A percentile compares a stretch with the other conserved stretches of the same genome.
Conservation (phyloP, 208 protist genomes). For the Trypanosoma conorhini region DNA sequence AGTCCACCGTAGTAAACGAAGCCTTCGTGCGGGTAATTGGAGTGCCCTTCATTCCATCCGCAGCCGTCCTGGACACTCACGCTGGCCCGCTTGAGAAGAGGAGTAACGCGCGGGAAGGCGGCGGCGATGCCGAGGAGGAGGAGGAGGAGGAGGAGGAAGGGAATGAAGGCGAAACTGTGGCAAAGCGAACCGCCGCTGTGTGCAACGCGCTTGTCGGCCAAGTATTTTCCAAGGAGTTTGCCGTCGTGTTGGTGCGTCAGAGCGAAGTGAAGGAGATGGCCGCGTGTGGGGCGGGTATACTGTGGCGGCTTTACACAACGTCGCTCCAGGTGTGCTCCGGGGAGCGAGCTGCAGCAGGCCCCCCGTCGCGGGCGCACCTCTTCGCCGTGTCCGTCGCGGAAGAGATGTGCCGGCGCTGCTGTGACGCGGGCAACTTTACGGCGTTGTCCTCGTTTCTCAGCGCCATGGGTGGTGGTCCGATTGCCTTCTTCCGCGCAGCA, state of each 20-base stretch:
- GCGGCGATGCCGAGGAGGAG: conserved; percentile 8
- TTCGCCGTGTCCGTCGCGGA: conserved; percentile 20
- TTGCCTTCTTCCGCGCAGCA: conserved; percentile 1
- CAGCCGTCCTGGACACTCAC: neutral
- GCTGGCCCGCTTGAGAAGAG: neutral
- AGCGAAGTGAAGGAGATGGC: neutral
- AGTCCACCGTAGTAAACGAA: conserved; percentile 6
- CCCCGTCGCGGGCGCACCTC: conserved; percentile 3
- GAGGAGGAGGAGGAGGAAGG: conserved; percentile 1
- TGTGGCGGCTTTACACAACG: conserved; percentile 21
- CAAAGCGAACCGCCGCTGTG: conserved; percentile 2
- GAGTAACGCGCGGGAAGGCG: neutral
- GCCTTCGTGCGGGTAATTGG: conserved; percentile 26
- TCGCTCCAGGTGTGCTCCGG: conserved; percentile 8
- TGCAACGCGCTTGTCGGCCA: conserved; percentile 12
- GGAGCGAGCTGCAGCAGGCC: neutral
- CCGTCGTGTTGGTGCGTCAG: conserved; percentile 11
- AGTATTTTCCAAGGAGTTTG: conserved; percentile 29
- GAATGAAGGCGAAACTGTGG: neutral
- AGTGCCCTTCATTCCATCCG: conserved; percentile 17
- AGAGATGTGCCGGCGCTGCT: conserved; percentile 1
- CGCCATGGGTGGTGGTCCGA: conserved; percentile 4
- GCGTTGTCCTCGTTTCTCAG: conserved; percentile 21
- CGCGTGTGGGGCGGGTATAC: conserved; percentile 1
- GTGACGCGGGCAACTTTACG: conserved; percentile 5